Conservation (phyloP, 129 eudicot species). For the Helichrysum umbraculigerum region DNA sequence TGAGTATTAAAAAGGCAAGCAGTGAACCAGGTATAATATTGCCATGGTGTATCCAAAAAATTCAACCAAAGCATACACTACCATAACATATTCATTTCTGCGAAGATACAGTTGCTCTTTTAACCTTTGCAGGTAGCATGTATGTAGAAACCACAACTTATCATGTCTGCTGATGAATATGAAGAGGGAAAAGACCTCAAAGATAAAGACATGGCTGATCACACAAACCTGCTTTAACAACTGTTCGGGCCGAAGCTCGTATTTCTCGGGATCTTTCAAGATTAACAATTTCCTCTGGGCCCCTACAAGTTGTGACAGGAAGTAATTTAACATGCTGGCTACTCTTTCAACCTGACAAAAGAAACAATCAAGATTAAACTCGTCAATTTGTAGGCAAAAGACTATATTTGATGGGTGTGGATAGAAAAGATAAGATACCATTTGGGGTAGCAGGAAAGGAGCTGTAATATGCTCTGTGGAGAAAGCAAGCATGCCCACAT, state of each 20-base stretch:
- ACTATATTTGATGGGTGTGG: background rate
- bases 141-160: background rate
- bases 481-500: constrained; percentile 87
- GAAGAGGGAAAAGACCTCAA: background rate
- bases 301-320: constrained; percentile 85
- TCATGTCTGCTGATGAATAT: background rate
- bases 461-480: constrained; percentile 89
- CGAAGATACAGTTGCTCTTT: background rate
- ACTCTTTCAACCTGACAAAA: constrained; percentile 89
- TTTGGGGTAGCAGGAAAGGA: constrained; percentile 92
- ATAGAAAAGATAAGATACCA: constrained; percentile 45
- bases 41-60: no score
- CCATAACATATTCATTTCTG: no score
- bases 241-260: constrained; percentile 87
- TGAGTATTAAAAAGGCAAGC: no score
- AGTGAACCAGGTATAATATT: no score
- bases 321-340: constrained; percentile 94
- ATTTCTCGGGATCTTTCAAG: constrained; percentile 94
- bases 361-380: background rate
- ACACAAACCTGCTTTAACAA: constrained; percentile 80
- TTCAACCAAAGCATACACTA: no score
- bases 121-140: background rate
- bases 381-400: background rate
- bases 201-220: background rate
- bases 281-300: constrained; percentile 91